Conservation (phyloP, 306 rosid genomes). For the Trifolium fragiferum region DNA sequence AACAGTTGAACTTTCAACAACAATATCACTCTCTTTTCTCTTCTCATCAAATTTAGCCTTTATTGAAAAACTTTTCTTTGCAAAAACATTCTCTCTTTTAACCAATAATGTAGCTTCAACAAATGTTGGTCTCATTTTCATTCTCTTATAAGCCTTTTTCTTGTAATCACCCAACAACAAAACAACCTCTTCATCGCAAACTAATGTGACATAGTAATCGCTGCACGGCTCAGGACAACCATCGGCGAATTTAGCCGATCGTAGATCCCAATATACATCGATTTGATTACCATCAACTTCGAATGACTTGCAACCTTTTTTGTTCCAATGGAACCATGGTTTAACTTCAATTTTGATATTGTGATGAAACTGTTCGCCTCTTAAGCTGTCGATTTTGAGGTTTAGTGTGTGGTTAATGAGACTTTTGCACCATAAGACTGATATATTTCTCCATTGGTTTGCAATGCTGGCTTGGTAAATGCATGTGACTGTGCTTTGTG, state of each 20-base stretch:
- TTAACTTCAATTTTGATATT: conserved; percentile 77
- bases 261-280: conserved; percentile 83
- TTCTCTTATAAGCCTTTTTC: conserved; percentile 77
- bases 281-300: conserved; percentile 61
- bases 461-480: conserved; percentile 65
- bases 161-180: conserved; percentile 72
- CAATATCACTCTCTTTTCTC: conserved; percentile 67
- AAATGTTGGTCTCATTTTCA: conserved; percentile 59
- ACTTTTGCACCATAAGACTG: conserved; percentile 74
- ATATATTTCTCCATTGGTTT: conserved; percentile 66
- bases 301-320: conserved; percentile 74
- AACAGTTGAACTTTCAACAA: conserved; percentile 72
- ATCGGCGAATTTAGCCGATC: conserved; percentile 62
- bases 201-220: conserved; percentile 73
- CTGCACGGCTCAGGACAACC: conserved; percentile 69
- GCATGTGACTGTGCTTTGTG: conserved; percentile 83
- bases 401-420: conserved; percentile 68
- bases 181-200: conserved; percentile 59
- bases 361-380: conserved; percentile 52
- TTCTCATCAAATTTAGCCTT: conserved; percentile 68
- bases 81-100: conserved; percentile 80
- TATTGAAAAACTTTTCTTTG: conserved; percentile 76
- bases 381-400: conserved; percentile 59
- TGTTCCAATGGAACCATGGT: conserved; percentile 89
- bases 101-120: conserved; percentile 57